Evolutionary conservation across 148 eudicot species (phyloP), one percentile per base, ranked within the genome.

Genomic region (Agrostemma githago): DNA sequence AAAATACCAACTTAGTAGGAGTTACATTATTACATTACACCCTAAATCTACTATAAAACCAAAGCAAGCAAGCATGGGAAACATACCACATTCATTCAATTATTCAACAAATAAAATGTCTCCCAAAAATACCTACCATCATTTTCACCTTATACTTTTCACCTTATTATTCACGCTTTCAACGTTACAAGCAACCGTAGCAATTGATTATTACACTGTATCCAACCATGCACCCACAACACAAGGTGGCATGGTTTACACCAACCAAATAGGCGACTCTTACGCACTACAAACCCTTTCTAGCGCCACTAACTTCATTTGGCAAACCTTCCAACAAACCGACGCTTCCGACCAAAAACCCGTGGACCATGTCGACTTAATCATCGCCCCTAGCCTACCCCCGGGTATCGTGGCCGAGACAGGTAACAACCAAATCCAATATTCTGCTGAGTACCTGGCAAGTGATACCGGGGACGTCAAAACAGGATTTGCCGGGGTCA

Each of bases 401-500:
- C 26, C 68, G 0, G 5, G 8, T 17, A 40, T 6, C 4, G 65
- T 68, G 37, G 81, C 81, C 15, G 15, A 58, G 19, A 72, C 81
- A 2, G 3, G 40, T 41, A 68, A 39, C 46, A 62, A 76, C 11
- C 62, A 62, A n/a, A 76, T 82, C 37, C 77, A 79, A 37, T 62
- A 41, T 6, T 60, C 74, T 1, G 80, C 75, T 0, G 53, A 56
- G 2, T 62, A 40, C 74, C 63, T 87, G 7, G 58, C 46, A 0
- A 17, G 70, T 5, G 75, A 68, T 69, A 17, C 65, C 0, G 86
- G 86, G 7, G 67, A 85, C 26, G 68, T 85, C 15, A 83, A 65
- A 72, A 75, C 14, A 5, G 88, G 69, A 56, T 59, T 87, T 57
- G 64, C 77, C 2, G 84, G 85, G 5, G 79, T 85, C 4, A 34